phyloP scores from a whole-genome alignment of 495 filamentous ascomycete genomes.

The Hypoxylon lenormandii region DNA sequence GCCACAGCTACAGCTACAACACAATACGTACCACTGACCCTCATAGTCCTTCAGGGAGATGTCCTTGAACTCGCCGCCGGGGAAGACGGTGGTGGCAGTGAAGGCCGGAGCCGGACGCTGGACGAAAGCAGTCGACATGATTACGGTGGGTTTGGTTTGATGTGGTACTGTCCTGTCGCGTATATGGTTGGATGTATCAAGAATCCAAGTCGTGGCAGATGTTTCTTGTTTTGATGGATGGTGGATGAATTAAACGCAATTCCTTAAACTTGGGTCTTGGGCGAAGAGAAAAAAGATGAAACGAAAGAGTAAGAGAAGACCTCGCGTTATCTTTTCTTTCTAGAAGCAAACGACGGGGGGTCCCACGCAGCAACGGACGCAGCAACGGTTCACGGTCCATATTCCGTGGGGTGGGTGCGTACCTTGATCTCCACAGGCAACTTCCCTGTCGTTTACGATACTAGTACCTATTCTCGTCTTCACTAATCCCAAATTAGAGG shows the following conservation, averaged over 20 bases:
- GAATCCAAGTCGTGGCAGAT: neutral
- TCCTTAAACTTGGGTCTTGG: neutral
- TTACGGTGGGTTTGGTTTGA: constrained; percentile 5
- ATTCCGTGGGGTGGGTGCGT: too few relatives aligned
- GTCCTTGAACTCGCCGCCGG: constrained; percentile 62
- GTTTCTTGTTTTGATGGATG: neutral
- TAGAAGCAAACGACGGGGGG: neutral
- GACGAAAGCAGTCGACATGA: constrained; percentile 59
- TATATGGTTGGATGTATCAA: neutral
- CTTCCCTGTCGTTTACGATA: neutral
- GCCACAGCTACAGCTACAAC: neutral
- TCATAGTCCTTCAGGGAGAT: constrained; percentile 50
- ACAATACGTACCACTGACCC: constrained; percentile 48
- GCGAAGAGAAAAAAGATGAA: neutral
- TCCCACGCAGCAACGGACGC: too few relatives aligned
- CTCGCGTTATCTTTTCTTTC: neutral
- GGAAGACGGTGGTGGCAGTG: constrained; percentile 61
- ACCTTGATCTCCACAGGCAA: neutral
- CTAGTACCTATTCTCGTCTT: constrained; percentile 17
- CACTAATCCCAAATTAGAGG: constrained; percentile 37
- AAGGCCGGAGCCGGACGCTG: constrained; percentile 66
- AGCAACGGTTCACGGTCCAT: too few relatives aligned
- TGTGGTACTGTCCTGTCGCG: neutral
- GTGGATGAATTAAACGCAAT: neutral
- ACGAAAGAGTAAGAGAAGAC: neutral